Base-by-base conservation (phyloP, 1,284 basidiomycete species). In the Coriolopsis trogii region DNA sequence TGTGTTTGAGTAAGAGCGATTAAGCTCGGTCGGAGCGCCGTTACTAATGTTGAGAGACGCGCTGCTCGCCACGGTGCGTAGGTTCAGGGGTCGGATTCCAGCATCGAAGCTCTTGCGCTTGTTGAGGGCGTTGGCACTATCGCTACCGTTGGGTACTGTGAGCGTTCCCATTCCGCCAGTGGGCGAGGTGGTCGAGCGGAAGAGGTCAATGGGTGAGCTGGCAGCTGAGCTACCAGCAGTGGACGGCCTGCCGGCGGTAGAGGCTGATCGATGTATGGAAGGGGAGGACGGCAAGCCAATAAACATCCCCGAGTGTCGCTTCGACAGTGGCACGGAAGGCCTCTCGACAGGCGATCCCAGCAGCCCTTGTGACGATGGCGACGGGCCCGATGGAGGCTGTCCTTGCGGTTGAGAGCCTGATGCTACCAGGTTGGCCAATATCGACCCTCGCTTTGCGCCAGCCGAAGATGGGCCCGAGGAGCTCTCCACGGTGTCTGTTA, bases 51-150 rank as follows among this genome's bases (percentile, higher is more conserved):
- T 62, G 16, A 64, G 55, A 28, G 63, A 64, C 37, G 55, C 49
- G 41, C 52, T 54, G 44, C 61, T 64, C 21, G 56, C 49, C 29
- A 55, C 54, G 6, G 58, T 31, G 13, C 63, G 59, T 54, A 78
- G 68, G 57, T 81, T 75, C 40, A 81, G 68, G 6, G 80, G 79
- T 21, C 78, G 76, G 18, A 80, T 70, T 36, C 81, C 77, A 50
- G 82, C 81, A 55, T 87, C 84, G 53, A 79, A 82, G 59, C 81
- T 85, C 60, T 77, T 81, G 39, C 81, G 73, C 33, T 80, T 75
- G 40, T 67, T 72, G 53, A 69, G 61, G 30, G 51, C 46, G 38
- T 59, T 54, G 39, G 51, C 23, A 13, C 40, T 42, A 39, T 65
- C 63, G 8, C 48, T 38, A 3, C 41, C 40, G 15, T 52, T 53